Evolutionary conservation across 2,329 filamentous ascomycete genomes (phyloP), one percentile per base, ranked within the genome.

Genomic region (Aspergillus latus): DNA sequence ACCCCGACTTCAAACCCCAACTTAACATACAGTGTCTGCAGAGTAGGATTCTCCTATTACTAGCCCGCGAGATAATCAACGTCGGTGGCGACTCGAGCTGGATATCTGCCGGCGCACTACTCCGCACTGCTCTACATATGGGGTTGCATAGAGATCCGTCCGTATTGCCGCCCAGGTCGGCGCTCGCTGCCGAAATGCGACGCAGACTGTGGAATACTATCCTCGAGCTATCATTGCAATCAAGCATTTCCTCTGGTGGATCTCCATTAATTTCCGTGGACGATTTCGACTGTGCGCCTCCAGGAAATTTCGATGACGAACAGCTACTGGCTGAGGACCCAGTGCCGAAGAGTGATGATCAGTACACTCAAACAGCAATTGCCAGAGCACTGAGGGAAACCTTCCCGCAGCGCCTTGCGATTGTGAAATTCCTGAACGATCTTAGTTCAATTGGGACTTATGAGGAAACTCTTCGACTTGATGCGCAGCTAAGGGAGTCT

Each of bases 11-110:
- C 62, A 87, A 86, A 58, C 74, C 76, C 11, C 70, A 76, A 0
- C 70, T 86, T 0, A 76, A 72, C 1, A 69, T 85, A 0, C 75
- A 78, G 30, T 75, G 73, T n/a, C 58, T 87, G 0, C 84, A 87
- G 57, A 64, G 72, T 67, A 57, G 66, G 8, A 66, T 74, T 6
- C 64, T 78, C 0, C 60, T 76, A 2, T 56, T 77, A 2, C 29
- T 78, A 5, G 73, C 75, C 10, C 69, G 71, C 13, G 70, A 77
- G 46, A 49, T 62, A 5, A 61, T 69, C 2, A 67, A 68, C 13
- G 66, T 77, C 1, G 71, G 71, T 5, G 69, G 65, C 11, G 68
- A 70, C 47, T 57, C 72, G 15, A 68, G 70, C 2, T 76, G 74
- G 72, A 68, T 76, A 16, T 70, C 73, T 0, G 66, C 67, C 2